These are phyloP conservation scores for Mycena haematopus DNA, from an alignment of 768 basidiomycete species.

Conservation along the genomic window DNA sequence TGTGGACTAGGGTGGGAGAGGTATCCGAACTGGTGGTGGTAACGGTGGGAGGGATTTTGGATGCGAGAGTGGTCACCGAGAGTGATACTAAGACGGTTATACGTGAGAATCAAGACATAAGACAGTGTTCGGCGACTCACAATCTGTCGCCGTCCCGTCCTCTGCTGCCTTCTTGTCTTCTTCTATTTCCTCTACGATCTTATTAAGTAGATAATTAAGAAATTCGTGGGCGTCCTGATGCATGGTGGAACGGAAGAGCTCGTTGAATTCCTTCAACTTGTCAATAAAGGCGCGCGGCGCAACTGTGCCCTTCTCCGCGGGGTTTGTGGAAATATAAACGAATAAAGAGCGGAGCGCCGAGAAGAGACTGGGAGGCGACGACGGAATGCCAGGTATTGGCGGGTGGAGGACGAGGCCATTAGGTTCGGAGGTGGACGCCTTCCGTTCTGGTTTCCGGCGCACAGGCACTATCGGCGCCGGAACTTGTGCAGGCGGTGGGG, in stretches of 20 bases:
- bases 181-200: constrained; percentile 92
- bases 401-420: constrained; percentile 28
- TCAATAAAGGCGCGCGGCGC: constrained; percentile 92
- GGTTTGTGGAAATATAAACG: constrained; percentile 79
- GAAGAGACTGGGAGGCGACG: constrained; percentile 78
- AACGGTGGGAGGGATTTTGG: constrained; percentile 47
- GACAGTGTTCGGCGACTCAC: constrained; percentile 50
- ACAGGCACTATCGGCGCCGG: constrained; percentile 44
- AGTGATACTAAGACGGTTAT: constrained; percentile 55
- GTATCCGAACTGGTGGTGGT: constrained; percentile 52
- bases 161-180: constrained; percentile 60
- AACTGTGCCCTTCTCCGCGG: constrained; percentile 81
- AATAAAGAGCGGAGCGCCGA: constrained; percentile 95
- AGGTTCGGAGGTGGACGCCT: constrained; percentile 39
- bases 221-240: constrained; percentile 99
- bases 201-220: constrained; percentile 91
- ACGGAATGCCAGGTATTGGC: constrained; percentile 46
- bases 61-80: constrained; percentile 63
- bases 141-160: constrained; percentile 46
- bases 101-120: constrained; percentile 1
- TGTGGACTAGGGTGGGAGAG: constrained; percentile 81
- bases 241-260: constrained; percentile 86
- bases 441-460: constrained; percentile 67
- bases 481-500: constrained; percentile 33
- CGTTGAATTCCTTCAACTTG: constrained; percentile 92